Evolutionary conservation across 2,329 filamentous ascomycete genomes (phyloP).

Genomic region (Xylariomycetidae sp.): DNA sequence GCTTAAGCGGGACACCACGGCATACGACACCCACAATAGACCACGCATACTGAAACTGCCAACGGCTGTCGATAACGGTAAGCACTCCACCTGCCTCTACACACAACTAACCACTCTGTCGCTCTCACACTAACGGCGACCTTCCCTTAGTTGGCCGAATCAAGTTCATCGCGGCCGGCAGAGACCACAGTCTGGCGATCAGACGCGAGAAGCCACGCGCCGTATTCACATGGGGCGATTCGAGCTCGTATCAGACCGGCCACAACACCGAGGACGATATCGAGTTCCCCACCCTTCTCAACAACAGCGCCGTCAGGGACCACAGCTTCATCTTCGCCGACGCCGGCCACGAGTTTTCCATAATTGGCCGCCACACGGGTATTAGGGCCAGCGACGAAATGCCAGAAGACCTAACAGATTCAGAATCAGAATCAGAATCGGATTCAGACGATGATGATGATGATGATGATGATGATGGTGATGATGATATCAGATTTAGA

Average conservation of each 20-base stretch:
- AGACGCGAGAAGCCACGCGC: constrained; percentile 62
- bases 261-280: constrained; percentile 75
- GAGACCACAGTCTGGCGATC: constrained; percentile 69
- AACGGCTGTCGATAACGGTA: constrained; percentile 52
- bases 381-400: no score
- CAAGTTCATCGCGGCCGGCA: constrained; percentile 53
- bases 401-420: no score
- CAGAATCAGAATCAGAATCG: no score
- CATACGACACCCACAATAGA: constrained; percentile 57
- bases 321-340: constrained; percentile 73
- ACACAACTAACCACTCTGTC: no score
- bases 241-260: constrained; percentile 73
- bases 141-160: constrained; percentile 47
- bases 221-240: constrained; percentile 78
- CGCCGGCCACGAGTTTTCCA: constrained; percentile 78
- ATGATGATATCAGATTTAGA: no score
- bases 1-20: constrained; percentile 51
- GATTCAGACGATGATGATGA: no score
- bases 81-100: constrained; percentile 21
- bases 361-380: no score
- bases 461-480: no score
- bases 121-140: no score
- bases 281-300: constrained; percentile 68
- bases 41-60: constrained; percentile 69
- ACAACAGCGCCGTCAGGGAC: constrained; percentile 75